phyloP scores from a whole-genome alignment of 306 rosid species.

The Prunus armeniaca region DNA sequence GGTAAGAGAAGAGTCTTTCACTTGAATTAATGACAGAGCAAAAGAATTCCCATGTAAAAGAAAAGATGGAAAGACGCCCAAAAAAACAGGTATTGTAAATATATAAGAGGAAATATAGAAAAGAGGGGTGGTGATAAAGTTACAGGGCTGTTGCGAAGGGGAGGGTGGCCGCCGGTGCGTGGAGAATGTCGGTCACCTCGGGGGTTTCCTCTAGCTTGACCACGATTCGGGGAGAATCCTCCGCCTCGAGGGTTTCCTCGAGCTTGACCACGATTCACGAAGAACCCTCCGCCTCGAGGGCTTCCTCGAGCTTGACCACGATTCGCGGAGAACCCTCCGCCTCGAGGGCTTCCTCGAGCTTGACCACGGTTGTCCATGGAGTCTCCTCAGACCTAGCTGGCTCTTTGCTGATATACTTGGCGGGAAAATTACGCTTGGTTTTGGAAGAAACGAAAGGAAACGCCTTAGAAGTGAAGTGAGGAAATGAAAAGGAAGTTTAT shows the following conservation, averaged over 20 bases:
- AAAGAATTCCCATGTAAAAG: background rate
- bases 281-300: background rate
- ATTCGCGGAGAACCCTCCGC: background rate
- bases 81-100: background rate
- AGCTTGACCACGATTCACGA: conserved; percentile 8
- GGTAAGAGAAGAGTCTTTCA: background rate
- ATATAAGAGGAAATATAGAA: background rate
- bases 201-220: conserved; percentile 12
- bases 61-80: background rate
- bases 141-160: background rate
- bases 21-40: background rate
- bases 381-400: background rate
- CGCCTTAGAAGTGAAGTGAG: background rate
- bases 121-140: background rate
- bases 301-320: conserved; percentile 8
- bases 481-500: background rate
- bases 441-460: background rate
- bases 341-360: conserved; percentile 2
- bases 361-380: conserved; percentile 13
- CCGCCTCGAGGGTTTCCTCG: conserved; percentile 9
- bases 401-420: conserved; percentile 9
- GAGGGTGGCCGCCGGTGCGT: background rate
- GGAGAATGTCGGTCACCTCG: background rate
- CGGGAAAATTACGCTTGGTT: conserved; percentile 4
- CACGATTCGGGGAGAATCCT: background rate